These are phyloP conservation scores for Backusella tuberculispora DNA, from an alignment of 192 early-diverging fungal genomes.

Conservation along the genomic window DNA sequence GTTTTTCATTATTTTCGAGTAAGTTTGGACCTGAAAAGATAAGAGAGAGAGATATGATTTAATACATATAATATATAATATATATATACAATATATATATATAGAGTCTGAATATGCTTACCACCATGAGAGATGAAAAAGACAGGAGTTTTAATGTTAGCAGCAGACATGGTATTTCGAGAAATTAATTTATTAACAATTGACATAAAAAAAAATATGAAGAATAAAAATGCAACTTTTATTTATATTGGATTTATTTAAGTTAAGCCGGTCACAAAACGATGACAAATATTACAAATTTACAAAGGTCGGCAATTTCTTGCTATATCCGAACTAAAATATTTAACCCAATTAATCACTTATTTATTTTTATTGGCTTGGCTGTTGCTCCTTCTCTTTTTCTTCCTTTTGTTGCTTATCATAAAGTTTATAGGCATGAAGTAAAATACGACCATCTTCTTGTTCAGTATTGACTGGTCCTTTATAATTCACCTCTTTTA, in stretches of 20 bases:
- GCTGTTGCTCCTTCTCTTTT: not conserved
- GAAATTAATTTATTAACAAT: not conserved
- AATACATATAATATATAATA: too few relatives aligned
- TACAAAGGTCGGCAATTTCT: not conserved
- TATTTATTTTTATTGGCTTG: not conserved
- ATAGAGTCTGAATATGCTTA: not conserved
- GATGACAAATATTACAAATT: slow-evolving; percentile 11
- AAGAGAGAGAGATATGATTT: too few relatives aligned
- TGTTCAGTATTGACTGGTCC: slow-evolving; percentile 28
- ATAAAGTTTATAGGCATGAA: slow-evolving; percentile 14
- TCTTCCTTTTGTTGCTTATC: not conserved
- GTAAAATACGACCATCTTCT: slow-evolving; percentile 17
- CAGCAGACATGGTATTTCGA: not conserved
- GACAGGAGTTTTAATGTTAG: slow-evolving; percentile 17
- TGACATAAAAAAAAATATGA: not conserved
- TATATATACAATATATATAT: too few relatives aligned
- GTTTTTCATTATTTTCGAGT: slow-evolving; percentile 34
- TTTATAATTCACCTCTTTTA: slow-evolving; percentile 31
- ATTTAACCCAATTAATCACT: too few relatives aligned
- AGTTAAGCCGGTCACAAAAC: not conserved
- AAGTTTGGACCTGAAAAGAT: slow-evolving; percentile 37
- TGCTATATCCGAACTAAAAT: not conserved
- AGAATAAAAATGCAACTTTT: slow-evolving; percentile 19
- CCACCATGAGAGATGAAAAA: slow-evolving; percentile 40
- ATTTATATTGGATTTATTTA: not conserved